Evolutionary conservation across 345 rosid genomes (phyloP), one percentile per base, ranked within the genome.

Genomic region (Eutrema yunnanense): DNA sequence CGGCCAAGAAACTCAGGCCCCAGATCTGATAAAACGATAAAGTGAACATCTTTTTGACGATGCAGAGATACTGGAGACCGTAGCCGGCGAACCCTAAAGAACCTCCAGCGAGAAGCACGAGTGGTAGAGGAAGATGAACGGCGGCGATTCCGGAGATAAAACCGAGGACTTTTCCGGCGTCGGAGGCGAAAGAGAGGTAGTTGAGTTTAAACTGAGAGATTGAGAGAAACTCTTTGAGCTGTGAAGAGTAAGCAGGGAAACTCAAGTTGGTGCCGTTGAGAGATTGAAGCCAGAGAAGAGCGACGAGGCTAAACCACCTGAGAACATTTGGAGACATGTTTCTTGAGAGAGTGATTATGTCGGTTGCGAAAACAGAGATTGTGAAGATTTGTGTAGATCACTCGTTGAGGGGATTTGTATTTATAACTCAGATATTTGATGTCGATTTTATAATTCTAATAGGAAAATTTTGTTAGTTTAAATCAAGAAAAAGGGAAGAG

Each of bases 231-330:
- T 78, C 65, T 73, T 95, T 95, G 58, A 95, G 89, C 68, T 92
- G 92, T 16, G 96, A 85, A 16, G 97, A 95, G 79, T 92, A 95
- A 41, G 96, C 93, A 1, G 97, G 96, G 72, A 95, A 95, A 68
- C 85, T 90, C 49, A 90, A 38, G 86, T 95, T 90, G 6, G 96
- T 89, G 30, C 96, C 97, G 19, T 69, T 89, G 16, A 88, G 67
- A 58, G 92, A 84, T 40, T 92, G 98, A 60, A 92, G 90, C 96
- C 96, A 92, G 5, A 90, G 79, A 34, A 86, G 72, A 5, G 84
- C 91, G 4, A 85, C 91, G 10, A 94, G 86, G 81, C 95, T 82
- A 8, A 95, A 68, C 99, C 97, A 92, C 65, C 75, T 86, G 8
- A 79, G 80, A 68, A 80, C 51, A n/a, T 60, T 63, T 3, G 76